Percentiles rank a stretch among this genome's conserved stretches.
Conservation (phyloP, 2,329 filamentous ascomycete genomes). For the Lomentospora prolificans region DNA sequence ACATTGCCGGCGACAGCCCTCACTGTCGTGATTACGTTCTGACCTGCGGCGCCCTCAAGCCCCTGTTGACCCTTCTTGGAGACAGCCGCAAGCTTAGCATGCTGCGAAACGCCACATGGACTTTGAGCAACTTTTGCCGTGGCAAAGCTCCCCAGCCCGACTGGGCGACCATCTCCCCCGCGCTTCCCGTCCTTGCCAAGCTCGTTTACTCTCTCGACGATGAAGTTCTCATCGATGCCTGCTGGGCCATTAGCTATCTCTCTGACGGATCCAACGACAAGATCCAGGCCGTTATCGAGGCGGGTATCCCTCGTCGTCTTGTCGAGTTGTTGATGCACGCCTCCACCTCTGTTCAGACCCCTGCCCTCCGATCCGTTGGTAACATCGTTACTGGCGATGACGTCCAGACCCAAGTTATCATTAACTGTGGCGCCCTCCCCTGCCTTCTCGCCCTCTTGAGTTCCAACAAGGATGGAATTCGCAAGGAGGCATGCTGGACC, state of each 20-base stretch:
- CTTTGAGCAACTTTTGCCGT: conserved; percentile 98
- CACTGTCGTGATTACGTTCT: conserved; percentile 96
- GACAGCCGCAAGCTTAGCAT: conserved; percentile 99
- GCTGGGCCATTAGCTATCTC: conserved; percentile 98
- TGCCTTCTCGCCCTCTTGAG: conserved; percentile 88
- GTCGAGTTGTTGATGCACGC: conserved; percentile 98
- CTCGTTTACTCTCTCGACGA: conserved; percentile 97
- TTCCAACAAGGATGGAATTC: conserved; percentile 96
- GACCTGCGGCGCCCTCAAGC: conserved; percentile 80
- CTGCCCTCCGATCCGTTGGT: conserved; percentile 89
- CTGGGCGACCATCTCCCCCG: conserved; percentile 90
- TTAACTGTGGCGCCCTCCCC: conserved; percentile 90
- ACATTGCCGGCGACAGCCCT: conserved; percentile 97
- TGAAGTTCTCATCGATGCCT: conserved; percentile 95
- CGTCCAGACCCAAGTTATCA: conserved; percentile 97
- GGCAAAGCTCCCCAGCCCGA: conserved; percentile 98
- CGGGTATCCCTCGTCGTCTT: conserved; percentile 88
- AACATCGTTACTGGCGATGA: conserved; percentile 99
- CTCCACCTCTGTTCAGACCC: conserved; percentile 95
- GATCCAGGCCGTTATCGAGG: conserved; percentile 98
- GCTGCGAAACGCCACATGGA: conserved; percentile 98
- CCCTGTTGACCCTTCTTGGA: conserved; percentile 78
- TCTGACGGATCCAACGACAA: conserved; percentile 98
- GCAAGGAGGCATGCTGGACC: conserved; percentile 99
- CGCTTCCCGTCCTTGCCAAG: conserved; percentile 90